Evolutionary conservation across 2,329 filamentous ascomycete genomes (phyloP).

Genomic region (Tolypocladium tundrense): DNA sequence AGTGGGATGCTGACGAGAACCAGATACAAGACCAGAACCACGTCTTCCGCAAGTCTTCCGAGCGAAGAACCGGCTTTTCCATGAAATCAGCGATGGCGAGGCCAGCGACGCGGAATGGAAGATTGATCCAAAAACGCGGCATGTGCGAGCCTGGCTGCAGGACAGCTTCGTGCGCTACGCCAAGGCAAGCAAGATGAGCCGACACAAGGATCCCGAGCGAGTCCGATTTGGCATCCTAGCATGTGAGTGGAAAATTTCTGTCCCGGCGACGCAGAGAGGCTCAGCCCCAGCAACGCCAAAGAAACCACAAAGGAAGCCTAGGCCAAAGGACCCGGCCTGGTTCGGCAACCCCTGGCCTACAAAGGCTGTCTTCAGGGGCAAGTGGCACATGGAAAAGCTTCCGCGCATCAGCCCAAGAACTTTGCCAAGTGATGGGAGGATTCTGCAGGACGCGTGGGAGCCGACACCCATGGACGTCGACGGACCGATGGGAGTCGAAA

Average conservation of each 20-base stretch:
- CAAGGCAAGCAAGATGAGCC: conserved; percentile 19
- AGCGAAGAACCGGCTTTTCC: conserved; percentile 8
- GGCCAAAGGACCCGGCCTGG: not conserved
- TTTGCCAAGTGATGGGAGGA: not conserved
- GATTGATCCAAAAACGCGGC: conserved; percentile 22
- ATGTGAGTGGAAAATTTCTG: conserved; percentile 27
- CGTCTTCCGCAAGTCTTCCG: conserved; percentile 3
- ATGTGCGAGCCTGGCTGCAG: conserved; percentile 28
- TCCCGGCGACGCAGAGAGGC: not conserved
- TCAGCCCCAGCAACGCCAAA: not conserved
- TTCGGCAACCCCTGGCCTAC: not conserved
- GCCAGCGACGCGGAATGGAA: conserved; percentile 22
- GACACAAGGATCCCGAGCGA: conserved; percentile 19
- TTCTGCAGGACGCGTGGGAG: not conserved
- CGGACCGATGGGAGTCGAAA: no score
- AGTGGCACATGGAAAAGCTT: no score
- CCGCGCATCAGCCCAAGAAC: not conserved
- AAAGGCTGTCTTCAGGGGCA: no score
- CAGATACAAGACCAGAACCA: not conserved
- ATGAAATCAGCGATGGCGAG: conserved; percentile 18
- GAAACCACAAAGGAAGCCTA: not conserved
- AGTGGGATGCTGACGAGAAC: not conserved
- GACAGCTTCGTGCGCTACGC: conserved; percentile 26
- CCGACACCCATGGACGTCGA: not conserved
- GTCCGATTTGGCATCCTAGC: conserved; percentile 31